Evolutionary conservation across 2,329 filamentous ascomycete genomes (phyloP), one percentile per base, ranked within the genome.

Genomic region (Ceratocystis cacaofunesta): DNA sequence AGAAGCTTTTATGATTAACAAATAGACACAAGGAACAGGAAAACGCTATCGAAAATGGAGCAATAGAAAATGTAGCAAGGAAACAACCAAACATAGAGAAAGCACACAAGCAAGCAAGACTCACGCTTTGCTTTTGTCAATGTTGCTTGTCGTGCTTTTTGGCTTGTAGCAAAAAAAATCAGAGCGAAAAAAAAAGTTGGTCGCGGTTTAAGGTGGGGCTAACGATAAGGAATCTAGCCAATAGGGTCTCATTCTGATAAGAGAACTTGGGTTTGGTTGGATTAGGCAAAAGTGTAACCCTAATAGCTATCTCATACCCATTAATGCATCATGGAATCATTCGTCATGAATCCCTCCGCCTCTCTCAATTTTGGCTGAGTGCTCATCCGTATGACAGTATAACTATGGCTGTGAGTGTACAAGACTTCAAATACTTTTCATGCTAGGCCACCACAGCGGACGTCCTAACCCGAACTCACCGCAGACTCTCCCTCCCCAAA

Each of bases 401-500:
- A 10, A 25, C 19, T 22, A 52, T 52, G 48, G n/a, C 48, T 19
- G 48, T 52, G 22, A 52, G 48, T 52, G 8, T 6, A 25, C 6
- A 52, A 5, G 48, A 3, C 48, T 41, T 41, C 10, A 15, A 5
- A 4, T 41, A 1, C 36, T 41, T 15, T 41, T 5, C 36, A 12
- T 41, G 12, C 36, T 41, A 15, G 36, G 1, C 36, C 1, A 4
- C 10, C 10, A 15, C 12, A 15, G 10, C 4, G 10, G 22, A 7
- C 19, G 52, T 30, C n/a, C 28, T 57, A n/a, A 28, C 28, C 25
- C 28, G 10, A 17, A 12, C 36, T 17, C 10, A 5, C 10, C 12
- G 5, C 22, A 46, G 58, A 58, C 43, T n/a, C 57, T 65, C n/a
- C 66, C 63, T 71, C 85, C 87, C 61, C 89, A 92, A 72, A 79